Evolutionary conservation across 805 yeast species (phyloP).

Genomic region (Saturnispora silvae): DNA sequence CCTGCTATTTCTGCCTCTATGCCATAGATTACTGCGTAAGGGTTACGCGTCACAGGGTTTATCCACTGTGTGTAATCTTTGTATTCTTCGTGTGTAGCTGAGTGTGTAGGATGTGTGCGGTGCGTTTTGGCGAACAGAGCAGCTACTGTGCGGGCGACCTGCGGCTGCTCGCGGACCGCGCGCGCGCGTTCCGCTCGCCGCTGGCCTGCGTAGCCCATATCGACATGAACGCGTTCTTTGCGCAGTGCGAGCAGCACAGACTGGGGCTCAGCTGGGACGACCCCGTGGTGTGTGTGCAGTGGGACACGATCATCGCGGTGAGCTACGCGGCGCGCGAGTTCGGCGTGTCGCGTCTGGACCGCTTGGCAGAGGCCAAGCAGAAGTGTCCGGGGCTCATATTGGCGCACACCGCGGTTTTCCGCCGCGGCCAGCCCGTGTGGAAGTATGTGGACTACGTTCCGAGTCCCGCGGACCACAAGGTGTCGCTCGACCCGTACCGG

Average conservation of each 20-base stretch:
- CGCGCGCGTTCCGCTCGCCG: constrained; percentile 49
- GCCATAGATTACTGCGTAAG: no score
- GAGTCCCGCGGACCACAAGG: constrained; percentile 58
- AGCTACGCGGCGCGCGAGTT: constrained; percentile 79
- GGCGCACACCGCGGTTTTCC: constrained; percentile 91
- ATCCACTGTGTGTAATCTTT: no score
- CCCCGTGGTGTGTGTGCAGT: constrained; percentile 91
- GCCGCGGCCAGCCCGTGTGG: constrained; percentile 80
- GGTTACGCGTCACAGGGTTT: no score
- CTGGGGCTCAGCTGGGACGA: constrained; percentile 52
- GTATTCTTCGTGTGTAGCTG: no score
- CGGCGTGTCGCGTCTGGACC: constrained; percentile 75
- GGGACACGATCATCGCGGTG: constrained; percentile 85
- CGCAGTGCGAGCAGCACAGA: constrained; percentile 83
- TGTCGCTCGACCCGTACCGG: constrained; percentile 83
- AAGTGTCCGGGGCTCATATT: constrained; percentile 70
- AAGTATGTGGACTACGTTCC: constrained; percentile 55
- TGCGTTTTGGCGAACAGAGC: background rate
- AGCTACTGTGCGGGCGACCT: no score
- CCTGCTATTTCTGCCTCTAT: background rate
- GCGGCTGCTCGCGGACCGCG: constrained; percentile 34
- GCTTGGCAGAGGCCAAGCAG: constrained; percentile 50
- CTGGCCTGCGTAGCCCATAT: constrained; percentile 74
- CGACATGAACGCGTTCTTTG: constrained; percentile 91
- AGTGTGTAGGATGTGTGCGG: no score